Conservation (phyloP, 352 stramenopile genomes). For the Phytophthora colocasiae region DNA sequence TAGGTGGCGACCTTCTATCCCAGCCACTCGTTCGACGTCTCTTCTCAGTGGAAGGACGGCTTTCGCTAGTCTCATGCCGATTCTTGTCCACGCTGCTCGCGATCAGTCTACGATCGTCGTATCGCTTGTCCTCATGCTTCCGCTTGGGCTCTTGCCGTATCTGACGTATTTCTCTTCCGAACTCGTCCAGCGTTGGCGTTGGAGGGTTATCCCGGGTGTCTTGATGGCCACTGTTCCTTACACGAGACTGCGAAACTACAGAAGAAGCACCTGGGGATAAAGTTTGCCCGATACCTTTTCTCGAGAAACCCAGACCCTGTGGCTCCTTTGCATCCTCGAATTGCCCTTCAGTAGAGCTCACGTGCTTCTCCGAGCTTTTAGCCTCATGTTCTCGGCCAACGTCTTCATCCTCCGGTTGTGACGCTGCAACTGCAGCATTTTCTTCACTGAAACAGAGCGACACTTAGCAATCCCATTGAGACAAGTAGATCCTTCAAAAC, state of each 20-base stretch:
- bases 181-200: conserved; percentile 32
- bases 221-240: background rate
- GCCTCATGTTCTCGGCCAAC: conserved; percentile 17
- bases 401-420: conserved; percentile 41
- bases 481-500: background rate
- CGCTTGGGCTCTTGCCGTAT: conserved; percentile 31
- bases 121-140: conserved; percentile 16
- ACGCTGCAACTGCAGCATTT: conserved; percentile 35
- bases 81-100: conserved; percentile 1
- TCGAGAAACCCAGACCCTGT: conserved; percentile 44
- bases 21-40: conserved; percentile 36
- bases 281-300: conserved; percentile 33
- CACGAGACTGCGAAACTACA: background rate
- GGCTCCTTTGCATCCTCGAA: conserved; percentile 63
- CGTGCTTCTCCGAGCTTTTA: conserved; percentile 4
- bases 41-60: conserved; percentile 17
- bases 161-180: conserved; percentile 37
- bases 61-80: conserved; percentile 4
- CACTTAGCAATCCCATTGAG: conserved; percentile 12
- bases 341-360: conserved; percentile 34
- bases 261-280: conserved; percentile 11
- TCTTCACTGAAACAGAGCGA: conserved; percentile 59
- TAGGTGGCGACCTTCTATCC: conserved; percentile 25
- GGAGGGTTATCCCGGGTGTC: conserved; percentile 12
- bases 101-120: conserved; percentile 7